phyloP scores from a whole-genome alignment of 2,329 filamentous ascomycete genomes.

The Diplodia seriata region DNA sequence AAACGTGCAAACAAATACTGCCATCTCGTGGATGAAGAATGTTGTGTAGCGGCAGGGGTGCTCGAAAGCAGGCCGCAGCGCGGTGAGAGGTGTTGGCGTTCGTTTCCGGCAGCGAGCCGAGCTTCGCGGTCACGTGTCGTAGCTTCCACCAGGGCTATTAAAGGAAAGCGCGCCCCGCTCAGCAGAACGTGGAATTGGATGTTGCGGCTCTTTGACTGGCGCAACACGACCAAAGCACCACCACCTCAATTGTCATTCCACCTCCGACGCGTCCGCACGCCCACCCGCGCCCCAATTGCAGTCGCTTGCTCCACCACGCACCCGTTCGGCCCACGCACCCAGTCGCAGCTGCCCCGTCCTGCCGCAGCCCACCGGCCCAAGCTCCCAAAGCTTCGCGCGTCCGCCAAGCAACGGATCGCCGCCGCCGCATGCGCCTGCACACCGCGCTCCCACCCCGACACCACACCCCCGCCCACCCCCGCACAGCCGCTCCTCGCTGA shows the following conservation, averaged over 20 bases:
- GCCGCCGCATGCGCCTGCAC: conserved; percentile 26
- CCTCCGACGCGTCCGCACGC: conserved; percentile 25
- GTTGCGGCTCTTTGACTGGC: conserved; percentile 31
- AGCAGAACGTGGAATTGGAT: conserved; percentile 30
- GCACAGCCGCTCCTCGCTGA: conserved; percentile 38
- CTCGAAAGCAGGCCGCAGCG: neutral
- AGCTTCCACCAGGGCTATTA: conserved; percentile 21
- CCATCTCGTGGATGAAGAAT: neutral
- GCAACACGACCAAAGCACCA: conserved; percentile 29
- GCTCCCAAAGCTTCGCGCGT: conserved; percentile 31
- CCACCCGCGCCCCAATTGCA: conserved; percentile 23
- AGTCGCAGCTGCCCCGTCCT: conserved; percentile 8
- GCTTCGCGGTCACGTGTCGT: conserved; percentile 15
- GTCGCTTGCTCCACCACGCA: conserved; percentile 1
- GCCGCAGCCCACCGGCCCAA: conserved; percentile 28
- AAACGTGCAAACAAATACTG: neutral
- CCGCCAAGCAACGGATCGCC: conserved; percentile 26
- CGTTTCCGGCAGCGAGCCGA: conserved; percentile 25
- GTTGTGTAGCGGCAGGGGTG: neutral
- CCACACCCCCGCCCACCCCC: neutral
- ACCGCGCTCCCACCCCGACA: conserved; percentile 13
- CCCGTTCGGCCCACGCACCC: conserved; percentile 7
- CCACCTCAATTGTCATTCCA: conserved; percentile 18
- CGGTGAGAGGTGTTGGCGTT: conserved; percentile 10
- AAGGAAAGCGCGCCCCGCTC: conserved; percentile 31